Evolutionary conservation across 163 green algal species (phyloP).

Genomic region (Chlamydomonas reinhardtii): DNA sequence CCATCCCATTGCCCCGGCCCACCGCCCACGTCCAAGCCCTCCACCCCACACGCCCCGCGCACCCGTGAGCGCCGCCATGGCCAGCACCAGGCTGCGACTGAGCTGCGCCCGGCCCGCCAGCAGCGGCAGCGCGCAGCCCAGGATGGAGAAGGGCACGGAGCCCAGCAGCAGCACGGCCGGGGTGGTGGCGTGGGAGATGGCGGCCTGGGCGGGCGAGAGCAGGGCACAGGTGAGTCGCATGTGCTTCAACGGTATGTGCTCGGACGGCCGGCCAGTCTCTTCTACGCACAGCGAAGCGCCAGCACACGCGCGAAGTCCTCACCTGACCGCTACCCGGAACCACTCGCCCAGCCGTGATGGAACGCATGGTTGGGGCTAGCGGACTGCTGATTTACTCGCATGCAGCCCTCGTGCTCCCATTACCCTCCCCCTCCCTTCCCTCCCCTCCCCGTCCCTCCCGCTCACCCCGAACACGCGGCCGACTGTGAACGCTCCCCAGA

Average conservation of each 20-base stretch:
- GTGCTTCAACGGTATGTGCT: too few species aligned
- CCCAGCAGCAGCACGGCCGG: slow-evolving; percentile 51
- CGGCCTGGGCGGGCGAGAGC: slow-evolving; percentile 18
- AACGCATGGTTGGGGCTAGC: too few species aligned
- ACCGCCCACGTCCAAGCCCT: neutral
- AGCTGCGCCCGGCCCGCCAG: slow-evolving; percentile 3
- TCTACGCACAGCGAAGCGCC: too few species aligned
- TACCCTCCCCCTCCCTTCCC: neutral
- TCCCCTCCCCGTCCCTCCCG: neutral
- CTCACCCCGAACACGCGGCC: slow-evolving; percentile 56
- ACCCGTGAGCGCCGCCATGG: slow-evolving; percentile 49
- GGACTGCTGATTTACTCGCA: too few species aligned
- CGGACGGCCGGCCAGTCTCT: too few species aligned
- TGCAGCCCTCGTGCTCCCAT: too few species aligned
- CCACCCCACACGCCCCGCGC: neutral
- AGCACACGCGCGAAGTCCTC: too few species aligned
- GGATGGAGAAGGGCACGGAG: slow-evolving; percentile 50
- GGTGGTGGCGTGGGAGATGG: slow-evolving; percentile 47
- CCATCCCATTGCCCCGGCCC: too few species aligned
- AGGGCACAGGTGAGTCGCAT: too few species aligned
- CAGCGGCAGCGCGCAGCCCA: slow-evolving; percentile 52
- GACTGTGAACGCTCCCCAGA: slow-evolving; percentile 62
- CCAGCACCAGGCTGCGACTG: slow-evolving; percentile 14
- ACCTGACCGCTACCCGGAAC: too few species aligned
- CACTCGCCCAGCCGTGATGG: too few species aligned